Evolutionary conservation across 2,329 filamentous ascomycete genomes (phyloP).

Genomic region (Hypoxylon sp.): DNA sequence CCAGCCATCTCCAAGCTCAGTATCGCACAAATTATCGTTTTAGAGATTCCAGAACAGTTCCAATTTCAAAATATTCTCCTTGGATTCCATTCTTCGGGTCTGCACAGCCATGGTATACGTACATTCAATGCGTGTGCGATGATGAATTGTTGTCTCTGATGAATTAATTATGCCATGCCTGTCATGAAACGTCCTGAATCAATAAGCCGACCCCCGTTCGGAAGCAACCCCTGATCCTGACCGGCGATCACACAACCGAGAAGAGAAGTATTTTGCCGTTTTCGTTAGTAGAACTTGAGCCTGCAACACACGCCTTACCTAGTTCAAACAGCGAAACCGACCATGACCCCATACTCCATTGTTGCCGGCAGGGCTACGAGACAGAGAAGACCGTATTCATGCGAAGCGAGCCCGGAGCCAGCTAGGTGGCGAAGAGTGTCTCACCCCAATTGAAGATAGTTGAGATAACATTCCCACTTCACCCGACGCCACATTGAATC

Average conservation of each 20-base stretch:
- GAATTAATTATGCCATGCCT: constrained; percentile 43
- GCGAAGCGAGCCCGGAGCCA: constrained; percentile 34
- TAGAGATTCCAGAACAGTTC: constrained; percentile 36
- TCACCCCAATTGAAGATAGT: constrained; percentile 35
- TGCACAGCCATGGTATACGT: constrained; percentile 25
- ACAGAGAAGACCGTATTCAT: constrained; percentile 31
- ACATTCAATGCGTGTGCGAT: constrained; percentile 30
- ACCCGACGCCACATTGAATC: constrained; percentile 11
- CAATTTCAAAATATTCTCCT: constrained; percentile 11
- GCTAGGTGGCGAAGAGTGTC: constrained; percentile 31
- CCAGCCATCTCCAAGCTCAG: neutral
- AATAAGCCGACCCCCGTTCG: constrained; percentile 28
- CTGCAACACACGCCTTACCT: constrained; percentile 25
- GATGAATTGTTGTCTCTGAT: constrained; percentile 45
- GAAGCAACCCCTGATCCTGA: constrained; percentile 41
- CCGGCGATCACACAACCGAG: constrained; percentile 50
- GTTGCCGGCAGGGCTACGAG: constrained; percentile 39
- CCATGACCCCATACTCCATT: constrained; percentile 37
- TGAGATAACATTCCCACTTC: constrained; percentile 15
- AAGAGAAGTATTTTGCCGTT: constrained; percentile 35
- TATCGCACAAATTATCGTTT: constrained; percentile 20
- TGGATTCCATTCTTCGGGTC: constrained; percentile 16
- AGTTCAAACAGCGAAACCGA: constrained; percentile 33
- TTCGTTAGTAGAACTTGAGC: constrained; percentile 24
- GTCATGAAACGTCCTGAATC: constrained; percentile 50